Evolutionary conservation across 192 early-diverging fungal species (phyloP), one percentile per base, ranked within the genome.

Genomic region (Linnemannia hyalina): DNA sequence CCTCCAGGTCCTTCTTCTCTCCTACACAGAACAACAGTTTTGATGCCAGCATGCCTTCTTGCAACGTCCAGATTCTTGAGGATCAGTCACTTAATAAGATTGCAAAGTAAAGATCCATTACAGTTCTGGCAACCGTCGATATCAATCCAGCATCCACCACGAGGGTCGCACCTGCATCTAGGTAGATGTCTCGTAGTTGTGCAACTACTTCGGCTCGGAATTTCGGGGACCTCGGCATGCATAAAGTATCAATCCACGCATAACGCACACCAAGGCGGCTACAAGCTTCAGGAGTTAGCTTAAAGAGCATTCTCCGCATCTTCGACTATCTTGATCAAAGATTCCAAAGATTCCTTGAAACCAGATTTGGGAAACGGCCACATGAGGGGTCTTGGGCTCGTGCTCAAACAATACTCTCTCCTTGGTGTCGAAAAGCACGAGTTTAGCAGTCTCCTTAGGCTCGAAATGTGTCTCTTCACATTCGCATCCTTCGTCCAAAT

Each of bases 311-410:
- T 76, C 26, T 76, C 75, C 65, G 26, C 75, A 76, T 7, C 6
- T 76, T 68, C 75, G 63, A 76, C 63, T 42, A 4, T 68, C 38
- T 44, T 76, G 75, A n/a, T n/a, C n/a, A n/a, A n/a, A n/a, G n/a
- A n/a, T n/a, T 29, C 75, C 75, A 76, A 76, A 76, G 60, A 76
- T 68, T 68, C 75, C 75, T 68, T 76, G 75, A 76, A 76, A 68
- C 75, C 75, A 76, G 38, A 76, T 16, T 68, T 76, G 75, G 1
- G 75, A 76, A 41, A 76, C 42, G 40, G 75, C 60, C n/a, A 76
- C 41, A 76, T 68, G 69, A 16, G 38, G 40, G 6, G 63, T 46
- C 2, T 47, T 18, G 63, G 42, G 29, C 49, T 63, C 18, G 22
- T 42, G 55, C 32, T 38, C 60, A 1, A 68, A 11, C 65, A 76